Evolutionary conservation across 1,284 basidiomycete species (phyloP).

Genomic region (Coniophora puteana): DNA sequence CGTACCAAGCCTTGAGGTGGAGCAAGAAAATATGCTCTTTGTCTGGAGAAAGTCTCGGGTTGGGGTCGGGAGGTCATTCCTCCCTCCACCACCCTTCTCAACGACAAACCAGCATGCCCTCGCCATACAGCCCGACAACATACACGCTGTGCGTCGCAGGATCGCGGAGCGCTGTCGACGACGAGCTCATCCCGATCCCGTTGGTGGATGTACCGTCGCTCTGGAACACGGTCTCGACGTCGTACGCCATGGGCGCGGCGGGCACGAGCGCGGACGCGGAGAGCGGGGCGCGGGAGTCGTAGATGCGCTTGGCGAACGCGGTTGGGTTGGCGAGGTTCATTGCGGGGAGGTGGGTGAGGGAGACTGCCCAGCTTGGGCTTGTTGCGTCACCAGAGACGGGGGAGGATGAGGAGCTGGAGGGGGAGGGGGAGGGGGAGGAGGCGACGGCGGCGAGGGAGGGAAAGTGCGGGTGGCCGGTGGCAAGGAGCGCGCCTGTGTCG

Average conservation of each 20-base stretch:
- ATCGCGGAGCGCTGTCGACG: constrained; percentile 49
- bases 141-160: constrained; percentile 42
- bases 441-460: constrained; percentile 44
- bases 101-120: constrained; percentile 49
- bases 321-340: constrained; percentile 1
- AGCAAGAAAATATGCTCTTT: too few species aligned
- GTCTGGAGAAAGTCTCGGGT: too few species aligned
- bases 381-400: constrained; percentile 32
- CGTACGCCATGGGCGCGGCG: constrained; percentile 31
- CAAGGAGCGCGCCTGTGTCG: constrained; percentile 44
- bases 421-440: constrained; percentile 45
- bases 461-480: constrained; percentile 64
- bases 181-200: constrained; percentile 36
- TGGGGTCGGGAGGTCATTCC: too few species aligned
- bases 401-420: constrained; percentile 41
- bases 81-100: too few species aligned
- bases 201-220: constrained; percentile 57
- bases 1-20: too few species aligned
- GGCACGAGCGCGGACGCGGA: constrained; percentile 39
- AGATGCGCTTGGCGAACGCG: constrained; percentile 14
- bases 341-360: constrained; percentile 28
- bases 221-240: constrained; percentile 58
- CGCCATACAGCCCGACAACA: constrained; percentile 53
- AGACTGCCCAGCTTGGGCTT: constrained; percentile 55
- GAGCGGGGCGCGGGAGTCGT: constrained; percentile 42